Conservation (phyloP, 2,329 filamentous ascomycete species). For the Trichophyton schoenleinii region DNA sequence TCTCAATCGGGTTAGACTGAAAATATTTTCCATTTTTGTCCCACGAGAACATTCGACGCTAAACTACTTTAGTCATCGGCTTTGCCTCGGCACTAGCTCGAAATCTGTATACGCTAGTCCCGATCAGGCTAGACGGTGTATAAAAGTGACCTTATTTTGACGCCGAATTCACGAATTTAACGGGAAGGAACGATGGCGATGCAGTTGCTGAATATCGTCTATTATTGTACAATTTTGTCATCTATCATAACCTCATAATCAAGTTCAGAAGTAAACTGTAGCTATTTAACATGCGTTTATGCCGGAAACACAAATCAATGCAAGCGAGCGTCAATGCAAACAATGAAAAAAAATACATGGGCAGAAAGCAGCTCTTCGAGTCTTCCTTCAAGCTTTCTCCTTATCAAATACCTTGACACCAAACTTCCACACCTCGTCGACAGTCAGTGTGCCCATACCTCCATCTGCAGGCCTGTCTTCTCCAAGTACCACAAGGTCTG, state of each 20-base stretch:
- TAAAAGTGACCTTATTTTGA: no score
- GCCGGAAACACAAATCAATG: neutral
- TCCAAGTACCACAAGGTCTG: slow-evolving; percentile 30
- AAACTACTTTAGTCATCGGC: no score
- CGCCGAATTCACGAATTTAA: no score
- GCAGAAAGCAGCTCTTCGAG: no score
- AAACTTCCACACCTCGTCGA: slow-evolving; percentile 35
- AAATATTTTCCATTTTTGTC: no score
- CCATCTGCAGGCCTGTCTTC: slow-evolving; percentile 20
- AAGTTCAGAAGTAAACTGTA: neutral
- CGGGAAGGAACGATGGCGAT: no score
- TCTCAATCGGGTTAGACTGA: no score
- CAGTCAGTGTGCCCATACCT: slow-evolving; percentile 23
- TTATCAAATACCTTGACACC: slow-evolving; percentile 30
- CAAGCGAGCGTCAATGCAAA: neutral
- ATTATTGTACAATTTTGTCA: neutral
- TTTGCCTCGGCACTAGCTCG: no score
- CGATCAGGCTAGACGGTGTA: no score
- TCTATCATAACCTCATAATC: neutral
- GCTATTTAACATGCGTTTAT: neutral
- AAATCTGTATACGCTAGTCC: no score
- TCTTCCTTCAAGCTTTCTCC: slow-evolving; percentile 16
- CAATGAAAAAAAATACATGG: neutral
- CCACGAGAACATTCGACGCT: no score
- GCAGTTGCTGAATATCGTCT: no score